A percentile compares a stretch with the other conserved stretches of the same genome.
Conservation (phyloP, 441 rosid genomes). For the Corymbia citriodora region DNA sequence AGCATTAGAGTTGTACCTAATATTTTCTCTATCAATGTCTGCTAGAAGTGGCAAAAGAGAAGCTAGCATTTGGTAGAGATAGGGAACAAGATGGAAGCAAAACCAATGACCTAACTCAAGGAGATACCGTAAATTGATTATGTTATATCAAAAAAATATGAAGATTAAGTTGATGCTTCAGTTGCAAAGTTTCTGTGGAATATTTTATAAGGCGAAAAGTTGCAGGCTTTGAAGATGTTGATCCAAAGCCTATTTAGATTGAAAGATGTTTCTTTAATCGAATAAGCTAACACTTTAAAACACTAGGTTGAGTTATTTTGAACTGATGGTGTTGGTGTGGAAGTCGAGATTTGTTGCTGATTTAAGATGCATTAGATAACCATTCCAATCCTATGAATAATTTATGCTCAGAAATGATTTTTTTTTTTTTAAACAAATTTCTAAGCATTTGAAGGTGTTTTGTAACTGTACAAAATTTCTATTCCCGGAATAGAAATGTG, state of each 20-base stretch:
- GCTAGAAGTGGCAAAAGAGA: background rate
- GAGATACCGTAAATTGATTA: too few species aligned
- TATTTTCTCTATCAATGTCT: background rate
- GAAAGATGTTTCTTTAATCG: background rate
- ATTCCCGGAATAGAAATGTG: too few species aligned
- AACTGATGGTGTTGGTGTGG: background rate
- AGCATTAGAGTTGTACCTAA: fast-evolving
- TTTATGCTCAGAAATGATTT: too few species aligned
- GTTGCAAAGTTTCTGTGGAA: background rate
- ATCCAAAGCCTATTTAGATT: background rate
- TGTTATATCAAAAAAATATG: too few species aligned
- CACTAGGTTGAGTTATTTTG: background rate
- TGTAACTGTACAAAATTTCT: too few species aligned
- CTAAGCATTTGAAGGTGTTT: too few species aligned
- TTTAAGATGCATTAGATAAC: too few species aligned
- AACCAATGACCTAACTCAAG: background rate
- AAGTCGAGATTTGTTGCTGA: background rate
- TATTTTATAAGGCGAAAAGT: background rate
- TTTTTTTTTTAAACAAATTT: too few species aligned
- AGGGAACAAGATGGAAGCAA: background rate
- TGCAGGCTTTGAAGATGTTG: background rate
- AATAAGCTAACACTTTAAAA: background rate
- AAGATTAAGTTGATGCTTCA: background rate
- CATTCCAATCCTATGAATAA: too few species aligned
- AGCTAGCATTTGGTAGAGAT: background rate